Percentiles rank a stretch among this genome's conserved stretches.
Evolutionary conservation across 2,329 filamentous ascomycete species (phyloP).

Genomic region (Dactylellina parvicollis): DNA sequence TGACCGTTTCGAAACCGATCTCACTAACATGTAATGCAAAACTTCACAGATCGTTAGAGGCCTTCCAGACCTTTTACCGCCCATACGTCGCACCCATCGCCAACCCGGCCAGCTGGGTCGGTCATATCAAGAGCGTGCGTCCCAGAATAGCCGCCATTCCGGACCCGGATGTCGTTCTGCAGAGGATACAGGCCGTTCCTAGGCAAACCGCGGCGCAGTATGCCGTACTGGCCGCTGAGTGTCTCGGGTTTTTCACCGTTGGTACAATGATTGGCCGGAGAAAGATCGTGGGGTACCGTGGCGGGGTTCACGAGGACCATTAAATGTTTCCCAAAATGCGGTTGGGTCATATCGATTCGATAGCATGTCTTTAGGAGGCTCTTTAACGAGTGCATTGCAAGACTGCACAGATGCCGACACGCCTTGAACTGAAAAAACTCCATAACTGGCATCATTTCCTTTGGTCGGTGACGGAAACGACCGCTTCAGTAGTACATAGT

Average conservation of each 20-base stretch:
- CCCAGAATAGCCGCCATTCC: slow-evolving; percentile 65
- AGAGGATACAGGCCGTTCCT: slow-evolving; percentile 75
- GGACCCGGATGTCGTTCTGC: slow-evolving; percentile 69
- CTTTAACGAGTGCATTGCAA: background rate
- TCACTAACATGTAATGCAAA: background rate
- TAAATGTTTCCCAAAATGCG: slow-evolving; percentile 60
- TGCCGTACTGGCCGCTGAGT: slow-evolving; percentile 83
- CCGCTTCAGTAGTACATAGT: slow-evolving; percentile 50
- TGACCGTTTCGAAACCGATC: background rate
- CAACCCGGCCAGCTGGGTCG: slow-evolving; percentile 50
- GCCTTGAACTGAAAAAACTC: background rate
- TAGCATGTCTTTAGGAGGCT: too few relatives aligned
- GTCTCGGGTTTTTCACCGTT: slow-evolving; percentile 95
- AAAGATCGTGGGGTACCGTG: slow-evolving; percentile 93
- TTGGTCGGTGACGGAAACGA: background rate
- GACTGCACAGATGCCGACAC: background rate
- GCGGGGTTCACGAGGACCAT: slow-evolving; percentile 71
- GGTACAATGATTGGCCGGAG: slow-evolving; percentile 96
- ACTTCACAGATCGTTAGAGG: slow-evolving; percentile 32
- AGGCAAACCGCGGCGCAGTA: slow-evolving; percentile 75
- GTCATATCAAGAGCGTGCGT: slow-evolving; percentile 58
- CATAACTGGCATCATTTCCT: background rate
- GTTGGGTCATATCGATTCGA: background rate
- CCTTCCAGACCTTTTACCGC: slow-evolving; percentile 34
- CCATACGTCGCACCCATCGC: slow-evolving; percentile 36